These are phyloP conservation scores for Colletotrichum filicis DNA, from an alignment of 2,329 filamentous ascomycete genomes.

Conservation along the genomic window DNA sequence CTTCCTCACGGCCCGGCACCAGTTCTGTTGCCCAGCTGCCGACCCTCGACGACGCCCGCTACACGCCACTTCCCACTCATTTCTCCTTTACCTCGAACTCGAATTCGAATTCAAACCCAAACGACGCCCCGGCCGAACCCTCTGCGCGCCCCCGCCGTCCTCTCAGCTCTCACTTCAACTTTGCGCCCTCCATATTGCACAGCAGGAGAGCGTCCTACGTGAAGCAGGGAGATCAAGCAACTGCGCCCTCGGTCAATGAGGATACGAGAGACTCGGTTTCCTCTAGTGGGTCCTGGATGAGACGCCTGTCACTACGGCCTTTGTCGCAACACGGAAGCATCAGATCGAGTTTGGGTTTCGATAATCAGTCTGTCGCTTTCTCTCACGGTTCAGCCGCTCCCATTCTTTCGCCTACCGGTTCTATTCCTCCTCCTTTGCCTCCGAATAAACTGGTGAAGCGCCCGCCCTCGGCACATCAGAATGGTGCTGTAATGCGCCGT, in stretches of 20 bases:
- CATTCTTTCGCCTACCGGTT: slow-evolving; percentile 61
- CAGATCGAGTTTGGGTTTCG: slow-evolving; percentile 72
- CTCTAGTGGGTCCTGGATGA: slow-evolving; percentile 77
- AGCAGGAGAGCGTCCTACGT: slow-evolving; percentile 56
- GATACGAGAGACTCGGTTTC: slow-evolving; percentile 66
- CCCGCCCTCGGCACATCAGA: slow-evolving; percentile 65
- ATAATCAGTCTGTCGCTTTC: slow-evolving; percentile 72
- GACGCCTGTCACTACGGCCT: slow-evolving; percentile 74
- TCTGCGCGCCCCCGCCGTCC: slow-evolving; percentile 43
- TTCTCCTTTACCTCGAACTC: slow-evolving; percentile 38
- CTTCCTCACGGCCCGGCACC: slow-evolving; percentile 55
- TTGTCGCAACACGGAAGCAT: slow-evolving; percentile 72
- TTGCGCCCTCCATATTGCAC: slow-evolving; percentile 47
- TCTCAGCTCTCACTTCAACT: slow-evolving; percentile 51
- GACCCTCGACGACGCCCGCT: slow-evolving; percentile 41
- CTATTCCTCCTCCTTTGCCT: slow-evolving; percentile 57
- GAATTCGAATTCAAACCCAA: slow-evolving; percentile 33
- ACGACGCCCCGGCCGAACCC: not conserved
- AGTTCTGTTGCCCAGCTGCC: slow-evolving; percentile 50
- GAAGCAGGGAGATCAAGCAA: slow-evolving; percentile 49
- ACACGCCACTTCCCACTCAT: slow-evolving; percentile 36
- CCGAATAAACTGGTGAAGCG: slow-evolving; percentile 86
- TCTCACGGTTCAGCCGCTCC: slow-evolving; percentile 75
- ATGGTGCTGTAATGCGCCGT: slow-evolving; percentile 55
- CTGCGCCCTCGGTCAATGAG: slow-evolving; percentile 53